These are phyloP conservation scores for Handroanthus guayacan DNA, from an alignment of 257 asterid species.

Conservation along the genomic window DNA sequence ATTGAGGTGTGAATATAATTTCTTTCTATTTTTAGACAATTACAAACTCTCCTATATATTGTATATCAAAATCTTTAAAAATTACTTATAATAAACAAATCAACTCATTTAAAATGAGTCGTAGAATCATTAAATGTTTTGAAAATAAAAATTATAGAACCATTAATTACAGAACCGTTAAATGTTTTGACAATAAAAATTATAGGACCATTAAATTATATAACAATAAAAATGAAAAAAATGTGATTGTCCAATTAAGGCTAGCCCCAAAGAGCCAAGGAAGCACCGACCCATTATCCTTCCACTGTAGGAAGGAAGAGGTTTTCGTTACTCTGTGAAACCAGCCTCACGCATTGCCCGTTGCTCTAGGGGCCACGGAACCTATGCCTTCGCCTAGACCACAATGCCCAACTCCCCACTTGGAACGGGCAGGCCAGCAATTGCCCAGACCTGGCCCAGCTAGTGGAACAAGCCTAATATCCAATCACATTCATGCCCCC, in stretches of 20 bases:
- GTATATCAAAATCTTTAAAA: too few species aligned
- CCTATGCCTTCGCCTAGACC: constrained; percentile 9
- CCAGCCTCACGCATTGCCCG: constrained; percentile 31
- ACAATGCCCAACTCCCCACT: constrained; percentile 19
- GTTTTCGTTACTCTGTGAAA: constrained; percentile 31
- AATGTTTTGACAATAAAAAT: too few species aligned
- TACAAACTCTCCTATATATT: too few species aligned
- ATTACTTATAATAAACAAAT: too few species aligned
- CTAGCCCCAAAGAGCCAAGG: neutral
- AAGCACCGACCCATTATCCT: constrained; percentile 25
- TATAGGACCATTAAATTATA: too few species aligned
- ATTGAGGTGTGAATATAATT: too few species aligned
- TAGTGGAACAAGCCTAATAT: neutral
- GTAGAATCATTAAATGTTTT: too few species aligned
- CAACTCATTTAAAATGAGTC: too few species aligned
- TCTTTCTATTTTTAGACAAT: too few species aligned
- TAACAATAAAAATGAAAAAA: neutral
- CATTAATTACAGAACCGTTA: too few species aligned
- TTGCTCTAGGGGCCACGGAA: neutral
- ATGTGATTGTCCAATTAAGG: constrained; percentile 18
- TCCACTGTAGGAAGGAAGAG: constrained; percentile 23
- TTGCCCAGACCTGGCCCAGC: neutral
- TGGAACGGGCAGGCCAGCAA: constrained; percentile 16
- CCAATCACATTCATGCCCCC: constrained; percentile 28
- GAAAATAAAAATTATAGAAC: too few species aligned